Evolutionary conservation across 768 basidiomycete genomes (phyloP).

Genomic region (Tylopilus plumbeoviolaceoides): DNA sequence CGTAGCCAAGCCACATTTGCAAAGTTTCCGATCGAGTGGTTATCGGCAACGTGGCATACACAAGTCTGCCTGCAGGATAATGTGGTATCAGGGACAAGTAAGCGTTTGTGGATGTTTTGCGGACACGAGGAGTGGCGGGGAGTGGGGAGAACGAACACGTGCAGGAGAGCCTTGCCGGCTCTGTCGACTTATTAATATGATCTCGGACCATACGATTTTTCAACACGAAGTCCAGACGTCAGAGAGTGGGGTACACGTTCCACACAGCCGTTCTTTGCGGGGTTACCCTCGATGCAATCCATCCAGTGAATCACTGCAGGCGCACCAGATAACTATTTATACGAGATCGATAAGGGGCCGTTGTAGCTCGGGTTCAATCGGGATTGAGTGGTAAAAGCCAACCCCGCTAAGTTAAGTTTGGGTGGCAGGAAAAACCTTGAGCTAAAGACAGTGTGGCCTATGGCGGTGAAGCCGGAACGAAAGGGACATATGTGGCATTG

Average conservation of each 20-base stretch:
- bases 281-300: neutral
- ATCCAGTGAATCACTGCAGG: neutral
- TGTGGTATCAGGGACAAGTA: slow-evolving; percentile 15
- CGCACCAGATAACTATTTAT: neutral
- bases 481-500: neutral
- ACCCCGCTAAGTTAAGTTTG: neutral
- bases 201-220: neutral
- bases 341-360: slow-evolving; percentile 2
- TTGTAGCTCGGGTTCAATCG: slow-evolving; percentile 1
- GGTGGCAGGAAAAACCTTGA: slow-evolving; percentile 8
- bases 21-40: slow-evolving; percentile 1
- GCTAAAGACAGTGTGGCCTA: too few species aligned
- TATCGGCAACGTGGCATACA: slow-evolving; percentile 14
- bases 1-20: neutral
- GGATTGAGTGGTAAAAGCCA: neutral
- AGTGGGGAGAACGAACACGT: slow-evolving; percentile 19
- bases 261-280: neutral
- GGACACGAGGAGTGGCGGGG: slow-evolving; percentile 17
- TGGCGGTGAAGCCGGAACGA: neutral
- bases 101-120: neutral
- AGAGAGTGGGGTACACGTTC: neutral
- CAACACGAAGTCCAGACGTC: neutral
- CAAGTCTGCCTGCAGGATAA: slow-evolving; percentile 26
- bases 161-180: too few species aligned
- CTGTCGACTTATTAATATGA: neutral